phyloP scores from a whole-genome alignment of 495 filamentous ascomycete genomes.

The Podospora pseudocomata region DNA sequence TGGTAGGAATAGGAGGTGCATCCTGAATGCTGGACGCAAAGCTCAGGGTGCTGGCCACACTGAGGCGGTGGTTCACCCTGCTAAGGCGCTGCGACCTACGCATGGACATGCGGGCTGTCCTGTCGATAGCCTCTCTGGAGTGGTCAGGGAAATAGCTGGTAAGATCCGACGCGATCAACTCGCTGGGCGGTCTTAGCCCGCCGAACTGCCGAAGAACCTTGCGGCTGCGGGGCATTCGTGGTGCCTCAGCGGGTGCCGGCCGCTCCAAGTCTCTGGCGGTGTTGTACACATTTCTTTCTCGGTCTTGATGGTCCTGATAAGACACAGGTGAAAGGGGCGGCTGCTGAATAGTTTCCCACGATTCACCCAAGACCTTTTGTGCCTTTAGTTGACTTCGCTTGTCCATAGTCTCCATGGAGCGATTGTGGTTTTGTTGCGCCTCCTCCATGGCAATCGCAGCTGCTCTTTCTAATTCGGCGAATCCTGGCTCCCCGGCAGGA shows the following conservation, averaged over 20 bases:
- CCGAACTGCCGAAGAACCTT: constrained; percentile 69
- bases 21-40: constrained; percentile 87
- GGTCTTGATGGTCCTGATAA: constrained; percentile 48
- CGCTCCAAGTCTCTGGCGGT: constrained; percentile 57
- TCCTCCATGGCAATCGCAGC: constrained; percentile 82
- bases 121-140: constrained; percentile 84
- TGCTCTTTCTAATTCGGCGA: constrained; percentile 73
- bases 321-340: constrained; percentile 78
- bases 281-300: constrained; percentile 61
- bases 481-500: constrained; percentile 78
- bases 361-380: constrained; percentile 78
- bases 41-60: constrained; percentile 90
- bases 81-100: constrained; percentile 86
- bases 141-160: constrained; percentile 97
- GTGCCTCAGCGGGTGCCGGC: constrained; percentile 46
- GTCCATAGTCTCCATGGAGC: constrained; percentile 58
- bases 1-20: constrained; percentile 89
- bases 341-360: constrained; percentile 69
- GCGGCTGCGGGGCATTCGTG: constrained; percentile 52
- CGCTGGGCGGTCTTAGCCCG: constrained; percentile 87
- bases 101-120: constrained; percentile 86
- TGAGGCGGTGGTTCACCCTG: constrained; percentile 84
- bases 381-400: constrained; percentile 72
- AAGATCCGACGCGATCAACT: constrained; percentile 93
- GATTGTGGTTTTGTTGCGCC: constrained; percentile 65